Evolutionary conservation across 768 basidiomycete species (phyloP), one percentile per base, ranked within the genome.

Genomic region (Lyophyllum semitale): DNA sequence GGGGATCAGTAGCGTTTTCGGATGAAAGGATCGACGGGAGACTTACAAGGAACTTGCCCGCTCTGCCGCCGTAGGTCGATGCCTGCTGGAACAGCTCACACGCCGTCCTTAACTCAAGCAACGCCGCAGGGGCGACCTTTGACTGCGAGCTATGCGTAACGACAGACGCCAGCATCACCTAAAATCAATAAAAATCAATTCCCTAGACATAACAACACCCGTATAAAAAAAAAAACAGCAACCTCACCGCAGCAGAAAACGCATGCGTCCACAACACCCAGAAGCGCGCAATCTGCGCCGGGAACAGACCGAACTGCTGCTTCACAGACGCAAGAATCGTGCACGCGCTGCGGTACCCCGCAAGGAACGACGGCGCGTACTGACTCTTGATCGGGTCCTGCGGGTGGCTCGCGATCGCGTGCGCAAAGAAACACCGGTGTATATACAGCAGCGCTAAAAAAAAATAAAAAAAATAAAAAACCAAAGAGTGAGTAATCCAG

Each of bases 131-230:
- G 0, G 89, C 88, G 18, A 88, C 84, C 65, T 87, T 89, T 1
- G 83, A 87, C 35, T 76, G 76, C 13, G 83, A 78, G 30, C 83
- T 81, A 50, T 86, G 85, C 12, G 86, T 90, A 1, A 88, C 87
- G n/a, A 91, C 82, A 8, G 89, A 87, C 11, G 87, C 82, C 37
- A 91, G 66, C 83, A 92, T 87, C 25, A 91, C 84, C 89, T 91
- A 59, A 20, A 23, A 51, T 13, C 8, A 7, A 35, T 13, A 7
- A 15, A 7, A 35, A 7, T 3, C 33, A 49, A 48, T 47, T 15
- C 12, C 12, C n/a, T n/a, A 40, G 18, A 17, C 1, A 26, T 26
- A 12, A n/a, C 41, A 22, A 13, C 29, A 53, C 25, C 12, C 1
- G 17, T 30, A 42, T 5, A 32, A 17, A 45, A 45, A 37, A 40